Conservation (phyloP, 108 stramenopile species). For the Licmophora abbreviata region DNA sequence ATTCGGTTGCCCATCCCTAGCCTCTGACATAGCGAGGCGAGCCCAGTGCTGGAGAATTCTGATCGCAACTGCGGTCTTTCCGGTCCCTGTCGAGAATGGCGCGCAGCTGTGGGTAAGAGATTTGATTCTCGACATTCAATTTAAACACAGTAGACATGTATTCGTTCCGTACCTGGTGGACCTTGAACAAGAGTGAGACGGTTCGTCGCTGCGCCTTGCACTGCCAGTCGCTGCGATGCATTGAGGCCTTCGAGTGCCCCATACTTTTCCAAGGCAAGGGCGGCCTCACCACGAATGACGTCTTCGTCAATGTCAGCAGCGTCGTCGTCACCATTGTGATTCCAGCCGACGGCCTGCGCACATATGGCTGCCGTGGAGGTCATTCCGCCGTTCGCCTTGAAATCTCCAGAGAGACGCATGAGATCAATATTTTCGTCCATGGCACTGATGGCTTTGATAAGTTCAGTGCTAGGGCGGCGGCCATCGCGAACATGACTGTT, state of each 20-base stretch:
- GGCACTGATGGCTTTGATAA: conserved; percentile 85
- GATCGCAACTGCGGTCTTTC: conserved; percentile 88
- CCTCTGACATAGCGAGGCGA: conserved; percentile 41
- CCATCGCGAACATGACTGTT: conserved; percentile 33
- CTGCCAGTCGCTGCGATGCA: conserved; percentile 77
- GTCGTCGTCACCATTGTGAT: conserved; percentile 41
- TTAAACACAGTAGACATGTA: background rate
- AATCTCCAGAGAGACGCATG: conserved; percentile 36
- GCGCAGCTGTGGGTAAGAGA: background rate
- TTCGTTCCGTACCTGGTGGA: conserved; percentile 68
- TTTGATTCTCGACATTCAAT: background rate
- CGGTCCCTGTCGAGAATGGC: conserved; percentile 11
- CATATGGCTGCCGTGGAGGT: conserved; percentile 84
- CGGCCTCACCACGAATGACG: conserved; percentile 44
- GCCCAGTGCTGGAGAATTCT: conserved; percentile 88
- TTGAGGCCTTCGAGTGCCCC: conserved; percentile 82
- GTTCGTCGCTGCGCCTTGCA: conserved; percentile 82
- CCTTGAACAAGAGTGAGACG: conserved; percentile 86
- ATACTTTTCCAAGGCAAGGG: conserved; percentile 75
- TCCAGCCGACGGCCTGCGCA: conserved; percentile 77
- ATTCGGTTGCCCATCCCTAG: conserved; percentile 47
- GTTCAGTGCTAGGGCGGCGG: conserved; percentile 61
- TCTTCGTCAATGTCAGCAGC: conserved; percentile 44
- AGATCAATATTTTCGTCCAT: conserved; percentile 92
- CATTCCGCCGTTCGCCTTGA: conserved; percentile 36